Base-by-base conservation (phyloP, 2,329 filamentous ascomycete genomes). In the Orbilia ellipsospora region DNA sequence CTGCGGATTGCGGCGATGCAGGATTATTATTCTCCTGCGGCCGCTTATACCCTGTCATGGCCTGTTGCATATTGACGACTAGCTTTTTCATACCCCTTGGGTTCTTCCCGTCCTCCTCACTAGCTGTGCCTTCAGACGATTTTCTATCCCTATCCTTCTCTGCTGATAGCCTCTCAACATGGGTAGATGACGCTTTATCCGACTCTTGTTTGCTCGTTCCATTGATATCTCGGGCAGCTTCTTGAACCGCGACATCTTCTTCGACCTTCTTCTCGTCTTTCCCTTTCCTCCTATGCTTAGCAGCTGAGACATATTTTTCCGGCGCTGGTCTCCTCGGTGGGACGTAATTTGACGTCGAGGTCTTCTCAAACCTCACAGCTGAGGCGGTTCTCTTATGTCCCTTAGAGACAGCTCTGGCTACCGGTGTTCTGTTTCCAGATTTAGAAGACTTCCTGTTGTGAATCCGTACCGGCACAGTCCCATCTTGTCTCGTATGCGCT, bases 81-180 rank as follows among this genome's bases (percentile, higher is more conserved):
- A 75, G 36, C 40, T 75, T 75, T 36, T 75, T 75, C 5, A 75
- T 64, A 2, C 72, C 72, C 18, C 40, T 75, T 6, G 61, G 56
- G 26, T 56, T 75, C 64, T 67, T 62, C 4, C 44, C 18, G n/a
- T 75, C 72, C 54, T 75, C 72, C 15, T 54, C 36, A 16, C 64
- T 64, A 26, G 26, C 23, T 10, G 31, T 10, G 12, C 44, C 63
- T 31, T 68, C 70, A 2, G 72, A 31, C 1, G 64, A 66, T 16
- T 57, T 63, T 13, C 28, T 59, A n/a, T 69, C 63, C 31, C 42
- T 57, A 23, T 60, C 60, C 16, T 50, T 20, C 50, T 23, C 5
- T 15, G 18, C 59, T n/a, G 18, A 13, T 50, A 48, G 28, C 12
- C 13, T 12, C 40, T 44, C 44, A 18, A n/a, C 44, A n/a, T 4